A percentile compares a stretch with the other conserved stretches of the same genome.
Evolutionary conservation across 179 eudicot species (phyloP).

Genomic region (Silene vulgaris): DNA sequence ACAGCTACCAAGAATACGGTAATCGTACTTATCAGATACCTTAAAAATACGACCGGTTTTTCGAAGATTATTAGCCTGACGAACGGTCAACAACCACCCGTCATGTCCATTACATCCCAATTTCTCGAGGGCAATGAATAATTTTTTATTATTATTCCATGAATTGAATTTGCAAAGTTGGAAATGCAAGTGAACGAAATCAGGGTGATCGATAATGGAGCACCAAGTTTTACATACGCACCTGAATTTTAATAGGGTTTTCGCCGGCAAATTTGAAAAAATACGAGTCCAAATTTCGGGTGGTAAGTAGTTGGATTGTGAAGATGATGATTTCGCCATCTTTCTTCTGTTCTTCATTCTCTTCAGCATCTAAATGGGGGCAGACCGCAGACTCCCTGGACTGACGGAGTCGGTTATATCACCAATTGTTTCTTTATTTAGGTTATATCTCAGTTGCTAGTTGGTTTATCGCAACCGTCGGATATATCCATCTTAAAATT

Average conservation of each 20-base stretch:
- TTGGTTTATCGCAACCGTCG: no score
- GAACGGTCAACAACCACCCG: neutral
- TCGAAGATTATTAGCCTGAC: neutral
- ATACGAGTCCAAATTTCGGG: neutral
- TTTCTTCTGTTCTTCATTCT: no score
- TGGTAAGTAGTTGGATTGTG: neutral
- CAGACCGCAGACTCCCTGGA: no score
- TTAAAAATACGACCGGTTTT: neutral
- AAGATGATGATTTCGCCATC: no score
- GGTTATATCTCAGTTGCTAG: no score
- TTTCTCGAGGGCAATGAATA: neutral
- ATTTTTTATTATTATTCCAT: neutral
- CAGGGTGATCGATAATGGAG: neutral
- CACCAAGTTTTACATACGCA: constrained; percentile 16
- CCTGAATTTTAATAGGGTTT: neutral
- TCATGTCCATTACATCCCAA: no score
- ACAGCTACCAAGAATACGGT: neutral
- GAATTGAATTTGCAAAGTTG: neutral
- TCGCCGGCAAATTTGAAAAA: neutral
- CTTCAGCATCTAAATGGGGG: no score
- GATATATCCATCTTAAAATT: no score
- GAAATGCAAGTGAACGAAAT: neutral
- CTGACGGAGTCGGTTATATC: no score
- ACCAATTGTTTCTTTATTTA: no score
- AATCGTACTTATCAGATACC: no score